Conservation (phyloP, 495 filamentous ascomycete genomes). For the Neurospora sp. region DNA sequence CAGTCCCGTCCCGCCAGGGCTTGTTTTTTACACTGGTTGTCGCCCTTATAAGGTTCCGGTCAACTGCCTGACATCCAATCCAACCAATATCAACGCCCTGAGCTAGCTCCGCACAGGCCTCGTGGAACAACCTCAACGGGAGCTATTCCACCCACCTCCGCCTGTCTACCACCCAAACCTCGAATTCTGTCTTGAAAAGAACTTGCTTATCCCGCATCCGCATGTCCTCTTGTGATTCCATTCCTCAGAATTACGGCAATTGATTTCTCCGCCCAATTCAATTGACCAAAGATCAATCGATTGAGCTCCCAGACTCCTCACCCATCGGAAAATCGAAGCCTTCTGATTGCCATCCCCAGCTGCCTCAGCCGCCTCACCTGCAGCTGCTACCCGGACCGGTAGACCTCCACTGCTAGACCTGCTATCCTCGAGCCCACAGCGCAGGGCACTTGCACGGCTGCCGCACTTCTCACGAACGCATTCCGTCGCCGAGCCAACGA, state of each 20-base stretch:
- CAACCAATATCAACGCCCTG: background rate
- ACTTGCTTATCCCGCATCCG: background rate
- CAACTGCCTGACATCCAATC: background rate
- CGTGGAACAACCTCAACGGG: background rate
- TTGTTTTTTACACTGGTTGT: background rate
- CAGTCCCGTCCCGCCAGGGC: background rate
- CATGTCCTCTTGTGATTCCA: background rate
- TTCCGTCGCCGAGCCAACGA: background rate
- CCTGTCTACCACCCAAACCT: background rate
- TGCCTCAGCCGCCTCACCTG: background rate
- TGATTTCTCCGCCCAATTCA: background rate
- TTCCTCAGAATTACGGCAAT: background rate
- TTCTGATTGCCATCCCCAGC: background rate
- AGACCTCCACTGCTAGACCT: background rate
- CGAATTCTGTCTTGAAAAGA: background rate
- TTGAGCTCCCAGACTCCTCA: background rate
- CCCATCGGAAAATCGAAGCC: background rate
- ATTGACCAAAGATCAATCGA: background rate
- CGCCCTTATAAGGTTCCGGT: background rate
- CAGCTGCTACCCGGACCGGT: background rate
- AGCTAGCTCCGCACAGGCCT: background rate
- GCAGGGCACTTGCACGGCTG: background rate
- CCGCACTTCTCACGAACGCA: background rate
- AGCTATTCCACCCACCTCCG: background rate
- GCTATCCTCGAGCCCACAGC: background rate